phyloP scores from a whole-genome alignment of 768 basidiomycete genomes.

The Strobilomyces confusus region DNA sequence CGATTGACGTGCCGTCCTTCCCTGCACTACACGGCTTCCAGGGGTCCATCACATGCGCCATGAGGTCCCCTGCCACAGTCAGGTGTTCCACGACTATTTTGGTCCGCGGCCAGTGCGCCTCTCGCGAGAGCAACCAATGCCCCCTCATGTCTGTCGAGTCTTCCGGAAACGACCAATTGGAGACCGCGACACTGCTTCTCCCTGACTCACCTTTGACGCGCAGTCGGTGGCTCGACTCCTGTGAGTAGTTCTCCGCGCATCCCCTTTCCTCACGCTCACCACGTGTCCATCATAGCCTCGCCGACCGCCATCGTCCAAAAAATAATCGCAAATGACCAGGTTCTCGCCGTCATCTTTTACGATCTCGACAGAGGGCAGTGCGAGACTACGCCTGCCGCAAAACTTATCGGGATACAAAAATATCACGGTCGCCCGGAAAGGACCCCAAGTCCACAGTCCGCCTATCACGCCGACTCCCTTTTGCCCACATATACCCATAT shows the following conservation, averaged over 20 bases:
- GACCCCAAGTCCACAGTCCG: conserved; percentile 24
- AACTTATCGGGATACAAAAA: conserved; percentile 52
- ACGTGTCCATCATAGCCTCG: conserved; percentile 38
- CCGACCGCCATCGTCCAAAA: conserved; percentile 66
- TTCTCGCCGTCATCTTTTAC: conserved; percentile 62
- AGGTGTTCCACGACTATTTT: conserved; percentile 64
- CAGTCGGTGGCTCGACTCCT: conserved; percentile 66
- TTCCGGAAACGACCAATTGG: conserved; percentile 41
- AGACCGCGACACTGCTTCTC: conserved; percentile 51
- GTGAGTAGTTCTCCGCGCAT: conserved; percentile 40
- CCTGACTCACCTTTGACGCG: conserved; percentile 64
- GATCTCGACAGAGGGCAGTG: conserved; percentile 58
- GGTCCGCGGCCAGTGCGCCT: conserved; percentile 45
- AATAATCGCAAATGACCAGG: conserved; percentile 59
- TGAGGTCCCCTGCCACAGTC: conserved; percentile 50
- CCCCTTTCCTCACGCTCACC: conserved; percentile 25
- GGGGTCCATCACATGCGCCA: conserved; percentile 51
- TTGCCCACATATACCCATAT: conserved; percentile 31
- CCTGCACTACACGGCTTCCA: conserved; percentile 63
- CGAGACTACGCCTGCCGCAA: conserved; percentile 52
- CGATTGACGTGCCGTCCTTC: conserved; percentile 48
- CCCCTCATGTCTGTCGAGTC: conserved; percentile 41
- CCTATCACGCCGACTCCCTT: conserved; percentile 29
- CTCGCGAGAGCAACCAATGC: conserved; percentile 47
- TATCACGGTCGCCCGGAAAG: conserved; percentile 31